phyloP scores from a whole-genome alignment of 805 yeast genomes.

The Metschnikowia reukaufii region DNA sequence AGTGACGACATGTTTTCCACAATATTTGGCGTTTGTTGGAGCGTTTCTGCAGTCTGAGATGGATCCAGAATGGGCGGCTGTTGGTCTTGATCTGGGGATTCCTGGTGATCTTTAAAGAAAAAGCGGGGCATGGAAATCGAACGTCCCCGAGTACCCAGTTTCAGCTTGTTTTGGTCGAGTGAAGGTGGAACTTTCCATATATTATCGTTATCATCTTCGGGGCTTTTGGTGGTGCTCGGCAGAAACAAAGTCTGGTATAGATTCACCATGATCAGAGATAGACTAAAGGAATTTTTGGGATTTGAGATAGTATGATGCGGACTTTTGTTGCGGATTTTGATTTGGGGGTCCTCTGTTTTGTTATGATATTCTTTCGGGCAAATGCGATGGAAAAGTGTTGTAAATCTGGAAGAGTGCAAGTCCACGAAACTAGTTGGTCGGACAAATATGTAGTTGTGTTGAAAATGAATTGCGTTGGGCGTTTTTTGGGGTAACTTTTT shows the following conservation, averaged over 20 bases:
- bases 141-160: conserved; percentile 18
- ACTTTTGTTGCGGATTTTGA: no score
- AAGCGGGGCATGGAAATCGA: conserved; percentile 31
- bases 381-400: no score
- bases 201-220: conserved; percentile 16
- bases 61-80: neutral
- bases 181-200: conserved; percentile 19
- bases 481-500: neutral
- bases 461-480: neutral
- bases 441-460: neutral
- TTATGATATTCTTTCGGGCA: no score
- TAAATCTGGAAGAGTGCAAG: neutral
- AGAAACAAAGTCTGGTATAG: conserved; percentile 21
- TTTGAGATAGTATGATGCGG: no score
- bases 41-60: neutral
- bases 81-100: neutral
- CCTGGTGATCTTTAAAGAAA: conserved; percentile 26
- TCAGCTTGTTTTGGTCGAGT: conserved; percentile 10
- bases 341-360: no score
- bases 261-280: conserved; percentile 18
- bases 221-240: conserved; percentile 8
- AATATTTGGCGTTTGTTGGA: neutral
- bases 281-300: neutral
- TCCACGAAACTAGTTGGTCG: neutral
- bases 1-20: neutral